Percentiles rank a stretch among this genome's conserved stretches.
Evolutionary conservation across 306 rosid genomes (phyloP).

Genomic region (Medicago ruthenica): DNA sequence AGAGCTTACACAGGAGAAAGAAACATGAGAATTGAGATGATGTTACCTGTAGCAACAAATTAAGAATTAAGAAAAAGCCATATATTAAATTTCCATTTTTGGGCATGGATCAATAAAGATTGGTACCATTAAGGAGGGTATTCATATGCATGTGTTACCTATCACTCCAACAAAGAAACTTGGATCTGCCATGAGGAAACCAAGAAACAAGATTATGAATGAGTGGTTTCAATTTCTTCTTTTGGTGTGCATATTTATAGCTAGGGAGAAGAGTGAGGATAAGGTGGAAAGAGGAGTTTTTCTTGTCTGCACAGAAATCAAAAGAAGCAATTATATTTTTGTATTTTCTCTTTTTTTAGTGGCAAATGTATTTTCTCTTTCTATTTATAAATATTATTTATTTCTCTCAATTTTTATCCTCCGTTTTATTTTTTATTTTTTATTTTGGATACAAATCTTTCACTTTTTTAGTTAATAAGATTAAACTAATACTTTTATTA

Average conservation of each 20-base stretch:
- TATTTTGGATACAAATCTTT: too few species aligned
- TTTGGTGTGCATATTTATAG: constrained; percentile 28
- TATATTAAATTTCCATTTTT: neutral
- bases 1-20: constrained; percentile 73
- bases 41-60: constrained; percentile 55
- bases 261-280: neutral
- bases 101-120: neutral
- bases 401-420: neutral
- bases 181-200: constrained; percentile 50
- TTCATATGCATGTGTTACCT: constrained; percentile 42
- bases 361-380: too few species aligned
- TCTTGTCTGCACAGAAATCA: neutral
- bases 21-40: constrained; percentile 71
- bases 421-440: neutral
- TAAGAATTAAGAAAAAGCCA: neutral
- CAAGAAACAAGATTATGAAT: neutral
- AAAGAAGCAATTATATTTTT: neutral
- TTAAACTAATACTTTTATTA: too few species aligned
- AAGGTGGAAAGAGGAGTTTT: neutral
- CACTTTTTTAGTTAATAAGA: too few species aligned
- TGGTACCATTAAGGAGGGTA: neutral
- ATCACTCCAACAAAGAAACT: constrained; percentile 61
- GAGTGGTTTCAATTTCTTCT: constrained; percentile 14
- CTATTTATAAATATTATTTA: too few species aligned
- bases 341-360: neutral